Evolutionary conservation across 495 filamentous ascomycete genomes (phyloP).

Genomic region (Chaetomium cochliodes): DNA sequence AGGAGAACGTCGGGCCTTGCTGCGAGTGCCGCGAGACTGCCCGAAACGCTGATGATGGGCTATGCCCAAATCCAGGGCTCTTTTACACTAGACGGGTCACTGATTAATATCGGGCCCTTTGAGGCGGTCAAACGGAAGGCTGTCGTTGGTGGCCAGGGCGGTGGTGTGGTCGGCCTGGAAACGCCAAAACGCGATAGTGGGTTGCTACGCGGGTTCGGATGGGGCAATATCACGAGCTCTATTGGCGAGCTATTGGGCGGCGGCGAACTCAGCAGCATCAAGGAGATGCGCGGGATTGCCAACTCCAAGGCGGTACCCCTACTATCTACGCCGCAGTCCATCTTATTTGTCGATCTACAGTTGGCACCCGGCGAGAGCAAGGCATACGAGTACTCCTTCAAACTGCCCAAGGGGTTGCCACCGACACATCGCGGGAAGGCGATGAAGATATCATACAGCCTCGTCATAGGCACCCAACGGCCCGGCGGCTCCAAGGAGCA

Average conservation of each 20-base stretch:
- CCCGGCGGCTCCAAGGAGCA: slow-evolving; percentile 72
- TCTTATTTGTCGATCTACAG: slow-evolving; percentile 90
- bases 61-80: slow-evolving; percentile 93
- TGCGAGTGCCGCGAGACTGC: slow-evolving; percentile 47
- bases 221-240: slow-evolving; percentile 85
- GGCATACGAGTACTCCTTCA: slow-evolving; percentile 81
- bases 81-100: slow-evolving; percentile 86
- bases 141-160: slow-evolving; percentile 81
- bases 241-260: slow-evolving; percentile 81
- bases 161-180: slow-evolving; percentile 78
- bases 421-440: slow-evolving; percentile 89
- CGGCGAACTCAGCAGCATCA: slow-evolving; percentile 84
- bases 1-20: slow-evolving; percentile 62
- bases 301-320: slow-evolving; percentile 80
- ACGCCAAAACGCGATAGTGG: slow-evolving; percentile 73
- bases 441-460: slow-evolving; percentile 88
- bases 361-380: slow-evolving; percentile 86
- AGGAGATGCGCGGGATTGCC: slow-evolving; percentile 85
- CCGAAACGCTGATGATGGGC: slow-evolving; percentile 92
- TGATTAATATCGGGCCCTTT: slow-evolving; percentile 85
- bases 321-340: slow-evolving; percentile 91
- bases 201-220: slow-evolving; percentile 79
- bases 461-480: slow-evolving; percentile 89
- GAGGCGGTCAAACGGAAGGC: slow-evolving; percentile 95
- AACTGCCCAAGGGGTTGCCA: slow-evolving; percentile 79